Conservation (phyloP, 352 stramenopile species). For the Phytophthora constricta region DNA sequence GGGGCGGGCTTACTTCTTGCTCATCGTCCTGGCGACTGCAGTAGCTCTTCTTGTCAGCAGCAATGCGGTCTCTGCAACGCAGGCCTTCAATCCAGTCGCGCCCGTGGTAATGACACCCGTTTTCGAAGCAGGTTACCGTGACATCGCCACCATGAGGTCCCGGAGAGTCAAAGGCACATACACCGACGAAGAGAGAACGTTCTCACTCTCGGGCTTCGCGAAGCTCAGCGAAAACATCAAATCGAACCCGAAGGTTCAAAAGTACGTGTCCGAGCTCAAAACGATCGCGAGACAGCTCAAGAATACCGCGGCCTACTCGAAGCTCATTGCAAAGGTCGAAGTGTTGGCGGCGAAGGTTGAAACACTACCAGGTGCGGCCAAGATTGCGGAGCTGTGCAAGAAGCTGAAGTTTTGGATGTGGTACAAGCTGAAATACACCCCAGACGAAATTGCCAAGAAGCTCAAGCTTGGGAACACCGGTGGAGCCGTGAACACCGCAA, state of each 20-base stretch:
- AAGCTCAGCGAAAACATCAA: constrained; percentile 1
- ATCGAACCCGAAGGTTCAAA: neutral
- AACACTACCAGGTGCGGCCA: neutral
- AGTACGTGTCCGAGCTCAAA: neutral
- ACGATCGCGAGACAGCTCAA: neutral
- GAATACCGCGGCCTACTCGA: constrained; percentile 1
- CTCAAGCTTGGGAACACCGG: neutral
- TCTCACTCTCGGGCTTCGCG: neutral
- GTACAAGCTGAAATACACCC: neutral
- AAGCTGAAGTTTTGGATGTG: neutral
- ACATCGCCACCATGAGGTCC: neutral
- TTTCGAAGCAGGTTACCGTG: neutral
- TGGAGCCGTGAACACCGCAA: neutral
- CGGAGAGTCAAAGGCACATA: neutral
- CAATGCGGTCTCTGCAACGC: neutral
- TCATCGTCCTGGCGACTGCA: neutral
- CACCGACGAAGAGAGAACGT: neutral
- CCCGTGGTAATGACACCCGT: neutral
- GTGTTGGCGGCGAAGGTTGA: neutral
- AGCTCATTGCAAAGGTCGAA: neutral
- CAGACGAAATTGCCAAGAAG: neutral
- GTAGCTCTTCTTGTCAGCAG: neutral
- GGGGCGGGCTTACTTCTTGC: neutral
- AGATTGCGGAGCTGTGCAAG: neutral
- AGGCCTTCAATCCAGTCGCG: neutral